Evolutionary conservation across 2,329 filamentous ascomycete genomes (phyloP), one percentile per base, ranked within the genome.

Genomic region (Stachybotrys chartarum): DNA sequence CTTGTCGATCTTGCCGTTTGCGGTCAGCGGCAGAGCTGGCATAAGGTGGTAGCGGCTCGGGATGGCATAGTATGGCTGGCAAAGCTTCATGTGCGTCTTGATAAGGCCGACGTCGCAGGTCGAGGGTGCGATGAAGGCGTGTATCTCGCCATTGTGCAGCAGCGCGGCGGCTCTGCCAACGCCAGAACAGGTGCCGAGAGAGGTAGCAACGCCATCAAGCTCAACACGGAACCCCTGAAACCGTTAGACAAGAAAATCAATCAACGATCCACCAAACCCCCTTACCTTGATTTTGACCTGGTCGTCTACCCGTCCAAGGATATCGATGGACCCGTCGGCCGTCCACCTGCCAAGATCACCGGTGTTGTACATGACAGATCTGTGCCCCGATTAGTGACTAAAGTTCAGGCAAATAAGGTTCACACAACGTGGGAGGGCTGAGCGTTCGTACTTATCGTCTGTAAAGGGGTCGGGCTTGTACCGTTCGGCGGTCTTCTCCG

Each of bases 1-100:
- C 69, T 81, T 82, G 65, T 84, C 78, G 44, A 81, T 73, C 64
- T 84, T 84, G 39, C 81, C 81, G 57, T 83, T 83, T 14, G 71
- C 58, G 0, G 80, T 84, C 49, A 80, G 69, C 0, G 79, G 78
- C 16, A 83, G 71, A 0, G 63, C 63, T 0, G 68, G 63, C 2
- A 80, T 63, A 24, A 72, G 68, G 30, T 75, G 69, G 61, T 77
- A 76, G 32, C 68, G 63, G 0, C 72, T 71, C 0, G 81, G 81
- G 10, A 81, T 71, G 1, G 78, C 80, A 61, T 83, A 83, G 62
- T 82, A 83, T 1, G 80, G 79, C 48, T 82, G 73, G 1, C 71
- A 68, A 17, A 67, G 64, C 54, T 72, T 68, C 8, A 78, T 69
- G 52, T 76, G 70, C 3, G 65, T 62, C 42, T 72, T 62, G 11